Base-by-base conservation (phyloP, 495 filamentous ascomycete genomes). In the Hypoxylon cercidicola region DNA sequence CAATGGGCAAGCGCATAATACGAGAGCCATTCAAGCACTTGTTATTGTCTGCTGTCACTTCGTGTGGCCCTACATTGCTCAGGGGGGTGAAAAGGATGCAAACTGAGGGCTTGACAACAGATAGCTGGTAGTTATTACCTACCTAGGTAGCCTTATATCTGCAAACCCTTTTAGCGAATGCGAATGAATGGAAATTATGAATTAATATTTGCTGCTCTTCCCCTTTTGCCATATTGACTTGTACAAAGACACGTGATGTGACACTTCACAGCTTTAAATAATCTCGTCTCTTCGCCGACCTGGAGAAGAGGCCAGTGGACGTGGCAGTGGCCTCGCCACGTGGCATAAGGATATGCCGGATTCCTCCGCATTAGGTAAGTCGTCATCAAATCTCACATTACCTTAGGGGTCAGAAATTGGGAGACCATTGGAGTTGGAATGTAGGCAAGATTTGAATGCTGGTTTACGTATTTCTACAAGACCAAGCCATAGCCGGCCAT, bases 251-350 rank as follows among this genome's bases (percentile, higher is more conserved):
- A 66, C 63, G 63, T 66, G 63, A 66, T 56, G 43, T 61, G 35
- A 20, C 23, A n/a, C 25, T 44, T 32, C 9, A 32, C 30, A 11
- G 8, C 30, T 32, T 10, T 32, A 11, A 28, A 28, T 28, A 3
- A 28, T 28, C 25, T 28, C 25, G 25, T 28, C 25, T 28, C 25
- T 7, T 28, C 25, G 7, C 25, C 25, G 25, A 28, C 7, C 25
- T 28, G 20, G 19, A 21, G 11, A n/a, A n/a, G n/a, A 25, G 19
- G 45, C 20, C 20, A 12, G 16, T 18, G 51, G 57, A 67, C 43
- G 52, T 68, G 59, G 48, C 54, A 47, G 55, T 40, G 43, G 40
- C 58, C 53, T 54, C n/a, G 58, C 52, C 64, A 67, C 64, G 57
- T 67, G 57, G 52, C 64, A 19, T 23, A 23, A n/a, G n/a, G 23